These are phyloP conservation scores for Aspergillus fumigatiaffinis DNA, from an alignment of 2,329 filamentous ascomycete genomes.

Conservation along the genomic window DNA sequence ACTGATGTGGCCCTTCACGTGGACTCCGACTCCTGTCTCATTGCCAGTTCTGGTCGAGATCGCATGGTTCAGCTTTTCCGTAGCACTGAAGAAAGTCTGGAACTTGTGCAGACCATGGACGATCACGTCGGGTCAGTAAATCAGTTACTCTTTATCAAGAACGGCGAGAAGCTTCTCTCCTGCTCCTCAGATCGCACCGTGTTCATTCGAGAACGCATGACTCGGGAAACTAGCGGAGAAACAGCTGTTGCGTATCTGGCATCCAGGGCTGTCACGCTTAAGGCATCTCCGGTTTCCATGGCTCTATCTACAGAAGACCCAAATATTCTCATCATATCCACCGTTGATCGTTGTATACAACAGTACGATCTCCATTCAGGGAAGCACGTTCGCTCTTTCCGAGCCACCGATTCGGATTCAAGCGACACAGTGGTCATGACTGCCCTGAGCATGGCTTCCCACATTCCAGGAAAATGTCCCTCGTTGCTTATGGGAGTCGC, in stretches of 20 bases:
- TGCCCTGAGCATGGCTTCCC: slow-evolving; percentile 60
- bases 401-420: slow-evolving; percentile 74
- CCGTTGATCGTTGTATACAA: slow-evolving; percentile 59
- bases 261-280: slow-evolving; percentile 72
- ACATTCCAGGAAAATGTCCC: slow-evolving; percentile 53
- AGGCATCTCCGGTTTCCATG: slow-evolving; percentile 84
- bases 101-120: slow-evolving; percentile 83
- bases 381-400: slow-evolving; percentile 69
- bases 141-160: slow-evolving; percentile 69
- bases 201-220: slow-evolving; percentile 73
- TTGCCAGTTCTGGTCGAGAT: slow-evolving; percentile 83
- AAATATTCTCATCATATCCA: slow-evolving; percentile 55
- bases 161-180: slow-evolving; percentile 70
- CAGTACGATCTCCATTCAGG: slow-evolving; percentile 63
- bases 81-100: slow-evolving; percentile 56
- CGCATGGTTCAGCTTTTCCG: slow-evolving; percentile 90
- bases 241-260: slow-evolving; percentile 73
- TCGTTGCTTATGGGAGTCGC: slow-evolving; percentile 81
- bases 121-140: slow-evolving; percentile 87
- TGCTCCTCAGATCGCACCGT: slow-evolving; percentile 85
- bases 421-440: slow-evolving; percentile 80
- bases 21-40: slow-evolving; percentile 56
- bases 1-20: slow-evolving; percentile 74
- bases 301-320: slow-evolving; percentile 60
- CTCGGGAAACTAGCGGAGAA: slow-evolving; percentile 53